Evolutionary conservation across 768 basidiomycete species (phyloP), one percentile per base, ranked within the genome.

Genomic region (Roridomyces roridus): DNA sequence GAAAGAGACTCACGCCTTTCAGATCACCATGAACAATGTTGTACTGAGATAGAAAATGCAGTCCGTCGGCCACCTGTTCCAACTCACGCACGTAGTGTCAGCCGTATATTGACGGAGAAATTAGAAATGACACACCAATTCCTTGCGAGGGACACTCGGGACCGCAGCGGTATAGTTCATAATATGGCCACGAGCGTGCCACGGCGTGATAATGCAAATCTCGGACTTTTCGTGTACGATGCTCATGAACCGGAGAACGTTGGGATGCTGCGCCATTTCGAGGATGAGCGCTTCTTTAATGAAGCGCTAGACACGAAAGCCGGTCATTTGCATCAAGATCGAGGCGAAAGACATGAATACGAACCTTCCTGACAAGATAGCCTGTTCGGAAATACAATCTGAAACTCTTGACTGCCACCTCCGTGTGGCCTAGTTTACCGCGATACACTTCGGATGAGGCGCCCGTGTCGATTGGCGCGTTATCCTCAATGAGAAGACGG

Each of bases 1-100:
- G 11, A 6, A 9, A 21, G 4, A 24, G 1, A 34, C 55, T 36
- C 55, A 57, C 77, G 26, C 70, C 71, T 58, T 79, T 80, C 24
- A 80, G 26, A 60, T 80, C 78, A 7, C 78, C 74, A 23, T 80
- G 78, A 14, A 76, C 57, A 24, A 80, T 65, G 5, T 55, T 56
- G 21, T 65, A 69, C 37, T 57, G 18, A 12, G 65, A 67, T 24
- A 74, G 39, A 25, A 67, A 71, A 15, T 65, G 52, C 15, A 74
- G 63, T 6, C 68, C 72, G 43, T 68, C 65, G 1, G 65, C 68
- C 21, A 72, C 65, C 26, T 70, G 65, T 26, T 66, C 56, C 23
- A 70, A 58, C 72, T n/a, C n/a, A n/a, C n/a, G n/a, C n/a, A n/a
- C n/a, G n/a, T 72, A 51, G 8, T 29, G n/a, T n/a, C n/a, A 28